Percentiles rank a stretch among this genome's conserved stretches.
Evolutionary conservation across 352 stramenopile species (phyloP).

Genomic region (Phytophthora sansomeana): DNA sequence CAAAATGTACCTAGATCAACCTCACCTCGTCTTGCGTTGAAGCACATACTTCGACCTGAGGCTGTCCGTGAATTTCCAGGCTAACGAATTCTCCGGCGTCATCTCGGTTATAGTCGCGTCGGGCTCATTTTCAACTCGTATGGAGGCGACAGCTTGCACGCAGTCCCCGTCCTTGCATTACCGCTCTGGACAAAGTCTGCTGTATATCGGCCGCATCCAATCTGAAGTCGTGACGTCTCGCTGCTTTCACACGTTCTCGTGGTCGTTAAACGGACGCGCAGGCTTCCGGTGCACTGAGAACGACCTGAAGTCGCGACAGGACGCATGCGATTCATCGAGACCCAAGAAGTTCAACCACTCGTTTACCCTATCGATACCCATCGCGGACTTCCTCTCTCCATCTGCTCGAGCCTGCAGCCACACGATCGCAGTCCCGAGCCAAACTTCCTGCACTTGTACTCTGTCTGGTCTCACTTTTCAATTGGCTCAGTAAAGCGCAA

Average conservation of each 20-base stretch:
- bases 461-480: conserved; percentile 22
- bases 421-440: not conserved
- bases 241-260: conserved; percentile 19
- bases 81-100: too few relatives aligned
- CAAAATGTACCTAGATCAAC: conserved; percentile 11
- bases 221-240: conserved; percentile 15
- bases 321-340: conserved; percentile 5
- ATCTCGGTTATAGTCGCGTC: too few relatives aligned
- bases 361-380: conserved; percentile 15
- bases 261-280: conserved; percentile 20
- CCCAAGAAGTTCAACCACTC: conserved; percentile 25
- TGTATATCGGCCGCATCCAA: conserved; percentile 19
- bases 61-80: too few relatives aligned
- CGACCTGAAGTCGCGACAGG: conserved; percentile 1
- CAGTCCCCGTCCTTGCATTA: conserved; percentile 30
- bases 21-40: not conserved
- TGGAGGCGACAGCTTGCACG: too few relatives aligned
- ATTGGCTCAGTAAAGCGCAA: conserved; percentile 1
- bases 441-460: conserved; percentile 8
- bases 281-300: conserved; percentile 7
- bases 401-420: conserved; percentile 5
- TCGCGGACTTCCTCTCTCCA: conserved; percentile 27
- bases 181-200: conserved; percentile 3
- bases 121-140: too few relatives aligned
- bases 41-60: too few relatives aligned